A percentile compares a stretch with the other conserved stretches of the same genome.
These are phyloP conservation scores for Globisporangium cystogenes DNA, from an alignment of 352 stramenopile genomes.

Conservation along the genomic window DNA sequence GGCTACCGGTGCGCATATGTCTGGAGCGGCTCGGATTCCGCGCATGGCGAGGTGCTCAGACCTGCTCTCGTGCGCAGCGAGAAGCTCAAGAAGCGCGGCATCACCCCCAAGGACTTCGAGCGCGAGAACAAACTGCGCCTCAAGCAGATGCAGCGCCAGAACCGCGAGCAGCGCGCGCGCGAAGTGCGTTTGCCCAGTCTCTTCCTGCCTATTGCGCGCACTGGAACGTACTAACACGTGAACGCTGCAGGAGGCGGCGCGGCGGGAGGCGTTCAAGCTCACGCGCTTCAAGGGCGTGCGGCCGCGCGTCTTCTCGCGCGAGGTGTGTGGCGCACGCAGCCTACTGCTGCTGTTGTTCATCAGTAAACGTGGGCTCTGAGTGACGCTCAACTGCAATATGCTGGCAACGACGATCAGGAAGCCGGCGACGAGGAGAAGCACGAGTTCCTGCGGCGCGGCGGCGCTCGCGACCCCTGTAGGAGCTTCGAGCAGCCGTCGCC, in stretches of 20 bases:
- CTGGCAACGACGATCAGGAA: not conserved
- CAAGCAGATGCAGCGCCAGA: conserved; percentile 53
- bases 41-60: not conserved
- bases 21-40: no score
- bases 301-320: conserved; percentile 37
- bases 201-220: not conserved
- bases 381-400: not conserved
- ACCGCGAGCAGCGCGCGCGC: conserved; percentile 37
- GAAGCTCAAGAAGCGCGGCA: conserved; percentile 44
- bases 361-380: not conserved
- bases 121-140: conserved; percentile 57
- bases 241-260: conserved; percentile 21
- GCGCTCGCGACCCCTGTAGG: conserved; percentile 5
- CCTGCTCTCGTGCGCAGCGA: conserved; percentile 29
- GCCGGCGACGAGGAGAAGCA: conserved; percentile 19
- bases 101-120: conserved; percentile 56
- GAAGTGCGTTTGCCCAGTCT: conserved; percentile 22
- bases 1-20: conserved; percentile 31
- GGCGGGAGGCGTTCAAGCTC: conserved; percentile 56
- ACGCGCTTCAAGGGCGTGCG: conserved; percentile 55
- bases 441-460: conserved; percentile 27
- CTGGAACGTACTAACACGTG: not conserved
- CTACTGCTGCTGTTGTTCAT: not conserved
- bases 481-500: conserved; percentile 8
- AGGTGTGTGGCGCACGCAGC: conserved; percentile 12